phyloP scores from a whole-genome alignment of 176 grass and related monocot genomes.

The Secale cereale region DNA sequence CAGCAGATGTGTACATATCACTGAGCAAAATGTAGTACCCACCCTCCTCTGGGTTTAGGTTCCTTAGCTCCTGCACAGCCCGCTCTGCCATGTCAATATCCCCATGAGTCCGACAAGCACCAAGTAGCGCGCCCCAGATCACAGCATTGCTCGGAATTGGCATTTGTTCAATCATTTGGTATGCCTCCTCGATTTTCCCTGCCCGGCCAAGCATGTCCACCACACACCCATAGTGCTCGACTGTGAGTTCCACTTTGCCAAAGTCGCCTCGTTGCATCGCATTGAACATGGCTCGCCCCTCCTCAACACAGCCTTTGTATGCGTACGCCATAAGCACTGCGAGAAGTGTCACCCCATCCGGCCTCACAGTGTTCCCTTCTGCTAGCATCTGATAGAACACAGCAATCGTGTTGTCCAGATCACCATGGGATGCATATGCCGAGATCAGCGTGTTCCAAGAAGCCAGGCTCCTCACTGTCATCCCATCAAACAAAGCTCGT shows the following conservation, averaged over 20 bases:
- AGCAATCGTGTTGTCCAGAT: conserved; percentile 22
- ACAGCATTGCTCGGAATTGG: conserved; percentile 36
- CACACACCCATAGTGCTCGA: conserved; percentile 65
- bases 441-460: conserved; percentile 59
- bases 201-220: conserved; percentile 60
- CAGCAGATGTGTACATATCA: conserved; percentile 38
- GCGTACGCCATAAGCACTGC: conserved; percentile 39
- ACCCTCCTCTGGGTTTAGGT: conserved; percentile 42
- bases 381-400: conserved; percentile 49
- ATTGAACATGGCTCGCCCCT: conserved; percentile 34
- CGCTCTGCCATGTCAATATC: conserved; percentile 49
- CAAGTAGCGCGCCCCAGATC: conserved; percentile 52
- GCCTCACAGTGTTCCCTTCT: conserved; percentile 27
- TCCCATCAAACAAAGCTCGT: conserved; percentile 41
- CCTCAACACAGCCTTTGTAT: conserved; percentile 46
- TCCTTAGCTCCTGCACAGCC: conserved; percentile 41
- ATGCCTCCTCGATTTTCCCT: conserved; percentile 47
- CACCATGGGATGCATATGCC: conserved; percentile 45
- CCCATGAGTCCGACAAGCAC: conserved; percentile 49
- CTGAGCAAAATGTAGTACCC: conserved; percentile 58
- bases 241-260: conserved; percentile 25
- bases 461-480: conserved; percentile 25
- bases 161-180: conserved; percentile 47
- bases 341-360: conserved; percentile 45
- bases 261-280: conserved; percentile 29